phyloP scores from a whole-genome alignment of 148 eudicot species.

The Spergularia marina region DNA sequence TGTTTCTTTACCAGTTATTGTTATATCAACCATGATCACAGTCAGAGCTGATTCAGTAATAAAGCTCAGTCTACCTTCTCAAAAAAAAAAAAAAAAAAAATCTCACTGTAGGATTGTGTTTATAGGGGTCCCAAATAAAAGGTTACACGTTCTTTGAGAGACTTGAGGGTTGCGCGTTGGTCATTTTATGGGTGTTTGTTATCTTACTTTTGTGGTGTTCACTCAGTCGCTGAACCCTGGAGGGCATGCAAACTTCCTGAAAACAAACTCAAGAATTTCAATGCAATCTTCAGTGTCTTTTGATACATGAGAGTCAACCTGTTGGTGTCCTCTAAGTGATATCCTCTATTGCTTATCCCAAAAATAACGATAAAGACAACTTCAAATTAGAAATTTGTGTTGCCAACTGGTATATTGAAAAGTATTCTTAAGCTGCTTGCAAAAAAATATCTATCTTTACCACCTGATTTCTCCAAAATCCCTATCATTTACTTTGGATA shows the following conservation, averaged over 20 bases:
- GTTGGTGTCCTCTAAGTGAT: too few relatives aligned
- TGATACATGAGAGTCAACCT: too few relatives aligned
- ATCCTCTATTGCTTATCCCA: too few relatives aligned
- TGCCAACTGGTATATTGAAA: background rate
- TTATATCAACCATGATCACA: background rate
- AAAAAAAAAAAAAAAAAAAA: too few relatives aligned
- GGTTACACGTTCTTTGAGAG: background rate
- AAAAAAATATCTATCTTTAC: too few relatives aligned
- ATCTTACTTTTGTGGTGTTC: background rate
- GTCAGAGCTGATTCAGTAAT: background rate
- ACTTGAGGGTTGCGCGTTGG: background rate
- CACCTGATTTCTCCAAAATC: too few relatives aligned
- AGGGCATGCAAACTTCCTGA: background rate
- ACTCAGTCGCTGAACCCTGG: background rate
- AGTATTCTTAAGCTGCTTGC: too few relatives aligned
- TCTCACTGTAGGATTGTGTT: too few relatives aligned
- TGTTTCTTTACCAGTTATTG: background rate
- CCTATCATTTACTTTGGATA: too few relatives aligned
- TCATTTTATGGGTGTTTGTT: background rate
- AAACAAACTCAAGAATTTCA: background rate
- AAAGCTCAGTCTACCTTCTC: too few relatives aligned
- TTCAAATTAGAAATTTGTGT: background rate
- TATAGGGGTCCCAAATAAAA: background rate
- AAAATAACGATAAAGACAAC: background rate
- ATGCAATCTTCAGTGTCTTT: background rate